Percentiles rank a stretch among this genome's conserved stretches.
These are phyloP conservation scores for Serendipita sp. DNA, from an alignment of 768 basidiomycete genomes.

Conservation along the genomic window DNA sequence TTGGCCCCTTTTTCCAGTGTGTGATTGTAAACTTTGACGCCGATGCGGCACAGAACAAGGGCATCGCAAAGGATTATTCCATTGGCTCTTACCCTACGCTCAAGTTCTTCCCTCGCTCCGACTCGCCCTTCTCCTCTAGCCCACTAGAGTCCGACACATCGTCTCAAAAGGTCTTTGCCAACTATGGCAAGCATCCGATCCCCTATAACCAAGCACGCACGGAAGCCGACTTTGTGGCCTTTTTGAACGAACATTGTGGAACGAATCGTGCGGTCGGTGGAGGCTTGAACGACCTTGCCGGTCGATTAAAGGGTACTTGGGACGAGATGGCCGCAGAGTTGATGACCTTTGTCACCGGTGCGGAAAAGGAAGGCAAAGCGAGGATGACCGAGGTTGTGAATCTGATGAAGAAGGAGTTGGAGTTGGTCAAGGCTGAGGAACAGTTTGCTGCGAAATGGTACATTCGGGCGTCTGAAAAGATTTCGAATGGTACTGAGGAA, in stretches of 20 bases:
- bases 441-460: constrained; percentile 51
- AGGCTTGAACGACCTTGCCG: constrained; percentile 40
- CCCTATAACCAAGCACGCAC: constrained; percentile 54
- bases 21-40: constrained; percentile 83
- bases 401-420: background rate
- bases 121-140: background rate
- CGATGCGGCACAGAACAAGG: constrained; percentile 64
- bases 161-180: background rate
- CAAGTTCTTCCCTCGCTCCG: constrained; percentile 72
- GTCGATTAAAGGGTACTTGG: background rate
- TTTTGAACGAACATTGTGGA: constrained; percentile 75
- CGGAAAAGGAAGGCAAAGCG: background rate
- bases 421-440: background rate
- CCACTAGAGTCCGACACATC: background rate
- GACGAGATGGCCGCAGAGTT: background rate
- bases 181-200: constrained; percentile 39
- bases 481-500: constrained; percentile 45
- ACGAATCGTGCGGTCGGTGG: constrained; percentile 73
- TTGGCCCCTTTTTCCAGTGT: constrained; percentile 35
- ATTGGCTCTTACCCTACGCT: constrained; percentile 80
- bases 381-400: background rate
- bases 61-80: constrained; percentile 51
- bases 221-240: constrained; percentile 56
- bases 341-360: background rate
- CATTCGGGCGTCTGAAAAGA: constrained; percentile 78